Conservation (phyloP, 768 basidiomycete species). For the Lenzites betulinus region DNA sequence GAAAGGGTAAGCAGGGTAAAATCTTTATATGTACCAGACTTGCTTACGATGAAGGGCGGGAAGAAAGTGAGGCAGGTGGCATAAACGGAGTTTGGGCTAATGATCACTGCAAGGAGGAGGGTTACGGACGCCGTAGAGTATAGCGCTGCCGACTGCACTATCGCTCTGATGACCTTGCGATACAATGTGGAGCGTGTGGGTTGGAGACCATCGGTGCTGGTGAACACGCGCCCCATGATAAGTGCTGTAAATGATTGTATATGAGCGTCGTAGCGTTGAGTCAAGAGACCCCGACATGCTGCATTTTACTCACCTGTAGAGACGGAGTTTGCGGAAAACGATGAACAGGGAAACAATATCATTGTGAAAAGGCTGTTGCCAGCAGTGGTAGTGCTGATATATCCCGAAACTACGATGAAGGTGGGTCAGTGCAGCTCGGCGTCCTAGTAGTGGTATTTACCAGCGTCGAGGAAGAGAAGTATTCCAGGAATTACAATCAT, state of each 20-base stretch:
- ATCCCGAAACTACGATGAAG: neutral
- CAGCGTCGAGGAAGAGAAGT: neutral
- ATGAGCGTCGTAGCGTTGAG: neutral
- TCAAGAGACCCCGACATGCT: neutral
- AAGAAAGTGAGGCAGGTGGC: neutral
- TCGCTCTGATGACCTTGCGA: slow-evolving; percentile 3
- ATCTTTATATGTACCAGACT: neutral
- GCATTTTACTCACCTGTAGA: neutral
- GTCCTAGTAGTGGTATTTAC: neutral
- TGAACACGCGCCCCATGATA: slow-evolving; percentile 5
- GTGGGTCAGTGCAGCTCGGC: neutral
- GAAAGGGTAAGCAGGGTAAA: too few species aligned
- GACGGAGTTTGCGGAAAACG: neutral
- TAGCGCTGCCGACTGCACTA: slow-evolving; percentile 10
- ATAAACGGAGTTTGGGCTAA: neutral
- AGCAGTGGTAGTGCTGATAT: neutral
- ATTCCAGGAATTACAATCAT: neutral
- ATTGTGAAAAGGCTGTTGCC: neutral
- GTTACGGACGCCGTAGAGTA: slow-evolving; percentile 8
- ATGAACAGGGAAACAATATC: neutral
- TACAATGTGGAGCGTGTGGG: neutral
- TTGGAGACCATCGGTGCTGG: neutral
- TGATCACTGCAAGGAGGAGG: neutral
- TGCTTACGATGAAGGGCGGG: slow-evolving; percentile 6
- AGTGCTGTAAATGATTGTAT: neutral